These are phyloP conservation scores for Penicillium fimorum DNA, from an alignment of 495 filamentous ascomycete species.

Conservation along the genomic window DNA sequence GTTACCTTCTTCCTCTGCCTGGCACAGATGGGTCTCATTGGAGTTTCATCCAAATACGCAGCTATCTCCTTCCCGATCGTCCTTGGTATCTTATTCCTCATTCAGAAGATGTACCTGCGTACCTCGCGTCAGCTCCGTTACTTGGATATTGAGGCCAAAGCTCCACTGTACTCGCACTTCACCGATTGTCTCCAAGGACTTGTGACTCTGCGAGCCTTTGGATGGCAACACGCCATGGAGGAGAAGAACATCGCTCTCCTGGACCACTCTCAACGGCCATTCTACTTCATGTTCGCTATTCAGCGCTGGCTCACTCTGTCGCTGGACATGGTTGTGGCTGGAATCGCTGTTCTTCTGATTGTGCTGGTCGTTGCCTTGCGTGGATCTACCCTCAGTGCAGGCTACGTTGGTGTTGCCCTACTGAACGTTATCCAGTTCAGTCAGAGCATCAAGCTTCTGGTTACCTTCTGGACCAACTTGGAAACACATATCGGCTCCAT, in stretches of 20 bases:
- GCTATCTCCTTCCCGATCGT: constrained; percentile 53
- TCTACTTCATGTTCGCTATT: constrained; percentile 56
- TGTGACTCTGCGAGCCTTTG: constrained; percentile 56
- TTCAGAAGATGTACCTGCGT: constrained; percentile 61
- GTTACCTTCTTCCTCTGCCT: constrained; percentile 47
- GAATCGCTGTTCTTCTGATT: constrained; percentile 49
- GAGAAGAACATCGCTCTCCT: constrained; percentile 49
- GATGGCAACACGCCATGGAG: constrained; percentile 49
- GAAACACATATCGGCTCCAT: constrained; percentile 59
- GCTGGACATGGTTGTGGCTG: constrained; percentile 48
- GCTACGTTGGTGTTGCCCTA: constrained; percentile 57
- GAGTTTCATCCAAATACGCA: constrained; percentile 45
- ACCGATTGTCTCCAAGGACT: constrained; percentile 52
- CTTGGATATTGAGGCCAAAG: constrained; percentile 61
- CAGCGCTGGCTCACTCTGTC: constrained; percentile 55
- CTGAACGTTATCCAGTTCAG: constrained; percentile 57
- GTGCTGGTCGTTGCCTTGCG: constrained; percentile 45
- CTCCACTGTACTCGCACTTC: constrained; percentile 59
- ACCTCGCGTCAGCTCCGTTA: constrained; percentile 64
- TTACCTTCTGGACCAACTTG: constrained; percentile 58
- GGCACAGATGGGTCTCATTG: constrained; percentile 52
- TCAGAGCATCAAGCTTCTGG: constrained; percentile 49
- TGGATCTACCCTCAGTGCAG: constrained; percentile 41
- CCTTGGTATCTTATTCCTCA: constrained; percentile 46
- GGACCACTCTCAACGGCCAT: constrained; percentile 58